Base-by-base conservation (phyloP, 2,329 filamentous ascomycete genomes). In the Metarhizium guizhouense region DNA sequence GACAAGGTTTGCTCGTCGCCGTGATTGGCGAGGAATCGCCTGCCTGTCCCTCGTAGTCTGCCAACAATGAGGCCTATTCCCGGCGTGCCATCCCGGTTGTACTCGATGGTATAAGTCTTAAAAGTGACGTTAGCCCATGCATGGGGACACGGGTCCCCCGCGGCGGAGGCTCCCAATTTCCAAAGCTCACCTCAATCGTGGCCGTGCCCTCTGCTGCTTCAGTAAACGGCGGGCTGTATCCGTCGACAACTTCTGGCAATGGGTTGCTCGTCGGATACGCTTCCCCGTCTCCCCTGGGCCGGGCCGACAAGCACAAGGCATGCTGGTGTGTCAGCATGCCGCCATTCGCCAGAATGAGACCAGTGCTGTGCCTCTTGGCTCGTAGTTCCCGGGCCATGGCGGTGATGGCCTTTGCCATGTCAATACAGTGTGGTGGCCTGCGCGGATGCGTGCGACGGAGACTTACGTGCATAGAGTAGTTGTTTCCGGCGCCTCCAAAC, bases 401-500 rank as follows among this genome's bases (percentile, higher is more conserved):
- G 10, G 76, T 79, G 32, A 84, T 74, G 6, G 66, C 65, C 65
- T 68, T 16, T 25, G 29, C 18, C 43, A 53, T 11, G 5, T 3
- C 6, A 6, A 11, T 11, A 13, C 2, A 7, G 53, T 29, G 49
- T 13, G 14, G 2, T 0, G n/a, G 32, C 2, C 32, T 34, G 32
- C 32, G 32, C 10, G 32, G 32, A 34, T 47, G 79, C 72, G 72
- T 7, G 34, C 4, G 6, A 0, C 0, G 11, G 20, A 6, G 40
- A 68, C 71, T 63, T 67, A 79, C 83, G 69, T 88, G 84, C 77
- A 87, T 82, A 0, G 82, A 85, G 57, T 88, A 88, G 54, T 87
- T 87, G 59, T 88, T 88, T 0, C 85, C 85, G 6, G 85, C 85
- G 0, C 85, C 85, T 0, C 85, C 85, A 57, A 88, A 88, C 1